Percentiles rank a stretch among this genome's conserved stretches.
phyloP scores from a whole-genome alignment of 148 eudicot genomes.

The Chenopodium suecicum region DNA sequence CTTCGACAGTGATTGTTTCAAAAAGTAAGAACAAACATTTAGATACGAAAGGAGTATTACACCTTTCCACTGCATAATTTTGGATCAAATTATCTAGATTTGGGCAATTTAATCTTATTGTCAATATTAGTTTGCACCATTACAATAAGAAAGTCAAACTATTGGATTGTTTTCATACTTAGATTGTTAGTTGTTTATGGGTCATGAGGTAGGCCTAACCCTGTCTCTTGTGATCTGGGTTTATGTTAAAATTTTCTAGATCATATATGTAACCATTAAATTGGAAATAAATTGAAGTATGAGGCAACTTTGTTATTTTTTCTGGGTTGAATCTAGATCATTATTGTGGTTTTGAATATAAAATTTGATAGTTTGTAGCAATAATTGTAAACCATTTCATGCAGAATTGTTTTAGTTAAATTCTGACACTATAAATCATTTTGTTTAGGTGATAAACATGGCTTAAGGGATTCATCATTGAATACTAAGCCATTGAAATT shows the following conservation, averaged over 20 bases:
- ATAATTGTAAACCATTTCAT: neutral
- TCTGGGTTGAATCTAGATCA: neutral
- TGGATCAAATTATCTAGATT: neutral
- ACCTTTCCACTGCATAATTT: neutral
- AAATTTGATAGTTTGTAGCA: neutral
- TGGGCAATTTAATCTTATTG: neutral
- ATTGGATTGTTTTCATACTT: too few relatives aligned
- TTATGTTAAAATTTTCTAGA: neutral
- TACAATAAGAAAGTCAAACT: neutral
- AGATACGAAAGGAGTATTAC: too few relatives aligned
- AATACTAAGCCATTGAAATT: conserved; percentile 29
- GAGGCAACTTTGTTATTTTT: too few relatives aligned
- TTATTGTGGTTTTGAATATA: neutral
- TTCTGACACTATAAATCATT: neutral
- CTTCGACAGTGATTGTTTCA: too few relatives aligned
- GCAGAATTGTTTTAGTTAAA: neutral
- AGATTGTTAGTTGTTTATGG: too few relatives aligned
- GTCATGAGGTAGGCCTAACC: neutral
- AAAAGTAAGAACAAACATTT: too few relatives aligned
- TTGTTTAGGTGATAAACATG: conserved; percentile 20
- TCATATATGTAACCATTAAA: neutral
- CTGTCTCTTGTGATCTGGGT: neutral
- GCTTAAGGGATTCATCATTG: conserved; percentile 6
- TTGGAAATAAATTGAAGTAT: neutral
- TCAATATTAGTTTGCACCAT: too few relatives aligned